Conservation (phyloP, 176 grass and related monocot genomes). For the Avena sativa region DNA sequence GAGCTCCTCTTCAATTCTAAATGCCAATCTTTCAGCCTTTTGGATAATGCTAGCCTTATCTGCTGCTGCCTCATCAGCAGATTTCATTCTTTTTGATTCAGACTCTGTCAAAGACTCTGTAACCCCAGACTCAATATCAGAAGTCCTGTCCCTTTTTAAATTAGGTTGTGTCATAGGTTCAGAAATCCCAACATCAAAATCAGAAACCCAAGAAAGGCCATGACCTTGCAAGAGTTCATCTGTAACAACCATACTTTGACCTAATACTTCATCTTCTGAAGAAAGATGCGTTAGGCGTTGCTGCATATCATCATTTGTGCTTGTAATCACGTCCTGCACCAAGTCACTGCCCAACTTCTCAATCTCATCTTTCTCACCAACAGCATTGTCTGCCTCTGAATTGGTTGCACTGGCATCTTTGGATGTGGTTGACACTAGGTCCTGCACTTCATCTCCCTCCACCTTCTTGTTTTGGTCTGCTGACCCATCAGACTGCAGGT, state of each 20-base stretch:
- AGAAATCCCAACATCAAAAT: slow-evolving; percentile 49
- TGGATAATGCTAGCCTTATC: slow-evolving; percentile 38
- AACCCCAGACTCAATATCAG: slow-evolving; percentile 41
- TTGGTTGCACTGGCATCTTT: slow-evolving; percentile 38
- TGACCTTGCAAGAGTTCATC: slow-evolving; percentile 97
- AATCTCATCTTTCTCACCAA: slow-evolving; percentile 37
- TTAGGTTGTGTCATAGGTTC: slow-evolving; percentile 40
- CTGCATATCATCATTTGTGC: slow-evolving; percentile 29
- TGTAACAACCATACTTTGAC: slow-evolving; percentile 58
- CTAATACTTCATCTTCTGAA: slow-evolving; percentile 53
- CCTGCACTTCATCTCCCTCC: slow-evolving; percentile 30
- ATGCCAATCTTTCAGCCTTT: slow-evolving; percentile 72
- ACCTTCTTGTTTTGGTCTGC: slow-evolving; percentile 25
- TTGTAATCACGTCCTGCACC: slow-evolving; percentile 30
- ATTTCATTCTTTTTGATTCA: slow-evolving; percentile 66
- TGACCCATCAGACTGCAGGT: slow-evolving; percentile 46
- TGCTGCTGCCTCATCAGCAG: slow-evolving; percentile 32
- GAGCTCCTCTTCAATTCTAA: slow-evolving; percentile 88
- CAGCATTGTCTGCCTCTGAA: slow-evolving; percentile 38
- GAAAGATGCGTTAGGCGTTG: slow-evolving; percentile 41
- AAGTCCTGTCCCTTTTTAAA: slow-evolving; percentile 57
- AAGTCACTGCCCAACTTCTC: slow-evolving; percentile 36
- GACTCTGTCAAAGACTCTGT: slow-evolving; percentile 34
- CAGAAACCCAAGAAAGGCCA: slow-evolving; percentile 90
- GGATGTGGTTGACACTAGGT: slow-evolving; percentile 21